Percentiles rank a stretch among this genome's conserved stretches.
phyloP scores from a whole-genome alignment of 768 basidiomycete species.

The Mycena crocata region DNA sequence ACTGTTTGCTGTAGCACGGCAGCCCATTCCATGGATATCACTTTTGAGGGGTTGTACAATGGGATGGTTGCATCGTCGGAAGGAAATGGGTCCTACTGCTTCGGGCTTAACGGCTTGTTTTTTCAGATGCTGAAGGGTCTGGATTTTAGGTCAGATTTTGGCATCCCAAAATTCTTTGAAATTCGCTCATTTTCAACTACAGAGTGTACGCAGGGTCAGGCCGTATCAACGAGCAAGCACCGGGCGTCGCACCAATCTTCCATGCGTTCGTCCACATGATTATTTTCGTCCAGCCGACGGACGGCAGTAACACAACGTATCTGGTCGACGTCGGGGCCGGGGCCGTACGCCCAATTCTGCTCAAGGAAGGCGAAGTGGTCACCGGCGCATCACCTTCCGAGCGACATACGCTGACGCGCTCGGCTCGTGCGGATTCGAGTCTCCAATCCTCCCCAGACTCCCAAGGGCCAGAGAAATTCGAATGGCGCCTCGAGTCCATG shows the following conservation, averaged over 20 bases:
- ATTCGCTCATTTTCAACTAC: neutral
- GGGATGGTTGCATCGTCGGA: slow-evolving; percentile 18
- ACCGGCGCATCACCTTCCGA: slow-evolving; percentile 34
- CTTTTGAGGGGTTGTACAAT: slow-evolving; percentile 15
- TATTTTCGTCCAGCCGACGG: slow-evolving; percentile 36
- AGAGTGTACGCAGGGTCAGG: slow-evolving; percentile 34
- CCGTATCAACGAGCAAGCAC: slow-evolving; percentile 31
- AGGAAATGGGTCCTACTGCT: slow-evolving; percentile 26
- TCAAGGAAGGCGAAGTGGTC: slow-evolving; percentile 28
- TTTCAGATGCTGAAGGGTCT: slow-evolving; percentile 29
- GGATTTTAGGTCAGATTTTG: slow-evolving; percentile 29
- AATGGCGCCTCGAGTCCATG: slow-evolving; percentile 33
- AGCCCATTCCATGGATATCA: slow-evolving; percentile 29
- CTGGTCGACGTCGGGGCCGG: slow-evolving; percentile 34
- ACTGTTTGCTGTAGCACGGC: too few relatives aligned
- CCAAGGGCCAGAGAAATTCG: slow-evolving; percentile 21
- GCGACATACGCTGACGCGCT: slow-evolving; percentile 26
- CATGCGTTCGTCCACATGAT: slow-evolving; percentile 36
- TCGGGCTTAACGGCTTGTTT: slow-evolving; percentile 28
- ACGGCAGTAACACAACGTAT: slow-evolving; percentile 35
- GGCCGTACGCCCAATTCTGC: slow-evolving; percentile 33
- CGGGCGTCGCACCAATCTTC: slow-evolving; percentile 20
- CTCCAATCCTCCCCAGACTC: slow-evolving; percentile 25
- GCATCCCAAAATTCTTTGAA: neutral
- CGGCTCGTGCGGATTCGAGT: slow-evolving; percentile 31